Evolutionary conservation across 768 basidiomycete species (phyloP).

Genomic region (Pleurotus ostreatus): DNA sequence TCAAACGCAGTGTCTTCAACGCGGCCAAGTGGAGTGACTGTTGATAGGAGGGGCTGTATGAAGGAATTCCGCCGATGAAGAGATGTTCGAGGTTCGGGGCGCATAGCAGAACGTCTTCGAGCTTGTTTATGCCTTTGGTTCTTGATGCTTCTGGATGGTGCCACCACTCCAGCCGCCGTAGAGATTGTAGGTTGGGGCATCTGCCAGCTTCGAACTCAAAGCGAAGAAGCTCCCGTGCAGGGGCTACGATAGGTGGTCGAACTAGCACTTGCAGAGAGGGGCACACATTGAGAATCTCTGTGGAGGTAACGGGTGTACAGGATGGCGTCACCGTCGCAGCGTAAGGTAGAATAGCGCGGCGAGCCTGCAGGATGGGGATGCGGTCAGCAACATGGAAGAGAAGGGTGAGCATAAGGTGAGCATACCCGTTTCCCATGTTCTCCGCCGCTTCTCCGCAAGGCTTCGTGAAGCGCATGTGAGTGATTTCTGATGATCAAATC

Average conservation of each 20-base stretch:
- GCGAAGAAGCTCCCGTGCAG: slow-evolving; percentile 22
- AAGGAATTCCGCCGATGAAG: slow-evolving; percentile 44
- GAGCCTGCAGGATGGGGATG: slow-evolving; percentile 32
- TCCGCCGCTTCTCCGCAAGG: slow-evolving; percentile 23
- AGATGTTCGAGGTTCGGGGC: slow-evolving; percentile 59
- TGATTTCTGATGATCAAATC: slow-evolving; percentile 19
- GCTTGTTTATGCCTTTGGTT: slow-evolving; percentile 63
- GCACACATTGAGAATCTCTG: slow-evolving; percentile 48
- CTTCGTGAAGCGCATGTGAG: slow-evolving; percentile 24
- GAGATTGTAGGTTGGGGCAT: slow-evolving; percentile 37
- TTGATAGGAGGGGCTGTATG: slow-evolving; percentile 22
- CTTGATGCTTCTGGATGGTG: slow-evolving; percentile 52
- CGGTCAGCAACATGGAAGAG: slow-evolving; percentile 5
- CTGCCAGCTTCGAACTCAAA: slow-evolving; percentile 53
- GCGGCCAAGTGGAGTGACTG: slow-evolving; percentile 33
- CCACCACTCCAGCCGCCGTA: slow-evolving; percentile 71
- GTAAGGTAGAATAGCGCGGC: slow-evolving; percentile 58
- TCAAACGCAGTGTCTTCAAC: slow-evolving; percentile 52
- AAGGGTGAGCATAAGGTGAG: slow-evolving; percentile 7
- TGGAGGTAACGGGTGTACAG: slow-evolving; percentile 24
- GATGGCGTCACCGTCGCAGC: slow-evolving; percentile 35
- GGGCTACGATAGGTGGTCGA: slow-evolving; percentile 33
- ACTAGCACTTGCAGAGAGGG: slow-evolving; percentile 50
- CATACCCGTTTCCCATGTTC: slow-evolving; percentile 28
- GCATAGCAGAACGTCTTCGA: slow-evolving; percentile 44